These are phyloP conservation scores for Adenanthera pavonina DNA, from an alignment of 306 rosid species.

Conservation along the genomic window DNA sequence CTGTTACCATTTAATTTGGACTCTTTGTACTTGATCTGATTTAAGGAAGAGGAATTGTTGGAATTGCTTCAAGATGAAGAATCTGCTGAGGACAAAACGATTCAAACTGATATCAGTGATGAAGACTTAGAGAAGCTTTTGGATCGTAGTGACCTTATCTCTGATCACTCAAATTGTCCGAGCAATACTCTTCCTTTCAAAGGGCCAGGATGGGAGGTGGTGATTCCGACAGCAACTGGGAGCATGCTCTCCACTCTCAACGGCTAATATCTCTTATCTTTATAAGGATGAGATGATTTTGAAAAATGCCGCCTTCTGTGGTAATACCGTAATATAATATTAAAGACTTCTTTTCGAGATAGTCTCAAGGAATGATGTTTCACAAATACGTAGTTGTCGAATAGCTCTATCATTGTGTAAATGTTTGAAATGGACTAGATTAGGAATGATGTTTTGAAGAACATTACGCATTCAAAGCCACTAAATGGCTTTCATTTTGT, in stretches of 20 bases:
- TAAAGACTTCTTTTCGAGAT: slow-evolving; percentile 23
- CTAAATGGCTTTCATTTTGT: background rate
- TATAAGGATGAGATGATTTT: background rate
- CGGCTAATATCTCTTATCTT: slow-evolving; percentile 45
- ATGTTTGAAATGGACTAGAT: slow-evolving; percentile 25
- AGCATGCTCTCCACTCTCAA: slow-evolving; percentile 89
- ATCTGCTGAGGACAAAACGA: slow-evolving; percentile 77
- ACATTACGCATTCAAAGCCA: background rate
- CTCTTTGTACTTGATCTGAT: slow-evolving; percentile 24
- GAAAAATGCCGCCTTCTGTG: background rate
- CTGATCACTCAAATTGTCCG: slow-evolving; percentile 27
- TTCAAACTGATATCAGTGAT: slow-evolving; percentile 74
- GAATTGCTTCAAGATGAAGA: slow-evolving; percentile 78
- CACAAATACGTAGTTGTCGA: slow-evolving; percentile 11
- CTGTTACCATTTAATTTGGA: slow-evolving; percentile 23
- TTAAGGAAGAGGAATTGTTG: slow-evolving; percentile 73
- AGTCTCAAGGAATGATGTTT: slow-evolving; percentile 19
- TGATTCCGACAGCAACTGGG: slow-evolving; percentile 71
- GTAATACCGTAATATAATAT: background rate
- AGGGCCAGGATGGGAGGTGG: slow-evolving; percentile 99
- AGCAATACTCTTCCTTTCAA: slow-evolving; percentile 48
- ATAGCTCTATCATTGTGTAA: slow-evolving; percentile 48
- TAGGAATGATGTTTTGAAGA: slow-evolving; percentile 16
- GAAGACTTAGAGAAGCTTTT: slow-evolving; percentile 73
- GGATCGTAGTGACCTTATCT: slow-evolving; percentile 83